These are phyloP conservation scores for Penicillium malachiteum DNA, from an alignment of 495 filamentous ascomycete species.

Conservation along the genomic window DNA sequence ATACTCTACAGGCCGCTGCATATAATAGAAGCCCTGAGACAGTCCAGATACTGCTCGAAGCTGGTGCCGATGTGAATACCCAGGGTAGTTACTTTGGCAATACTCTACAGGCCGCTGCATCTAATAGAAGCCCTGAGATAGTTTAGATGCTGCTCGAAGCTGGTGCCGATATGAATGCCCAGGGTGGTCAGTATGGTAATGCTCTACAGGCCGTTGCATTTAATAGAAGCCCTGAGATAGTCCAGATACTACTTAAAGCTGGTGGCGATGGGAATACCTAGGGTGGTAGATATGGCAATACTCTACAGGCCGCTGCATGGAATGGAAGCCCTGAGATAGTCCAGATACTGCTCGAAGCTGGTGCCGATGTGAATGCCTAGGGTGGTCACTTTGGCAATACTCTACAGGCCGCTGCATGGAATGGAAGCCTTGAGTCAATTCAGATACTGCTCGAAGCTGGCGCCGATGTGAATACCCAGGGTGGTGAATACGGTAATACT, in stretches of 20 bases:
- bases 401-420: neutral
- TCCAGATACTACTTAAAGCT: neutral
- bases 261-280: neutral
- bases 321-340: neutral
- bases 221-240: neutral
- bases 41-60: conserved; percentile 9
- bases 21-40: neutral
- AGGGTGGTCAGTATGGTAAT: neutral
- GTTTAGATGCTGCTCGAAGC: conserved; percentile 2
- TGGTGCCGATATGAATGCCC: neutral
- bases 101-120: neutral
- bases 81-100: neutral
- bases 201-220: neutral
- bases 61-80: neutral
- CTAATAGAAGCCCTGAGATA: neutral
- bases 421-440: neutral
- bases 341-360: neutral
- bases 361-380: neutral
- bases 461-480: no score
- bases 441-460: neutral
- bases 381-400: neutral
- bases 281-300: neutral
- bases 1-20: conserved; percentile 9
- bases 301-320: neutral
- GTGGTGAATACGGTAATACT: no score